These are phyloP conservation scores for Crotalaria pallida DNA, from an alignment of 306 rosid species.

Conservation along the genomic window DNA sequence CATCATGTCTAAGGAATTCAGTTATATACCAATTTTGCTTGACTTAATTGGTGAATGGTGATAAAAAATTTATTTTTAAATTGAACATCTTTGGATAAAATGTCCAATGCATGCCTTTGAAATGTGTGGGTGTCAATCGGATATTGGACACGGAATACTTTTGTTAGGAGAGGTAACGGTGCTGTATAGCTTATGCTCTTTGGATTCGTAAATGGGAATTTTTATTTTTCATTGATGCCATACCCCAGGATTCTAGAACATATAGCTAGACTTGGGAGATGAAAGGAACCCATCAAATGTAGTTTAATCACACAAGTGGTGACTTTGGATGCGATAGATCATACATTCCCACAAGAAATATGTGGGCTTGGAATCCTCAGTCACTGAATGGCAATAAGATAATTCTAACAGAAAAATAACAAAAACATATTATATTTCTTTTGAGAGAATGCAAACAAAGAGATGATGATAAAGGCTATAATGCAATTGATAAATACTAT, in stretches of 20 bases:
- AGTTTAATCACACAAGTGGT: conserved; percentile 18
- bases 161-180: too few relatives aligned
- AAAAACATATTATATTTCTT: conserved; percentile 50
- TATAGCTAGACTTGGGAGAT: neutral
- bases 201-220: too few relatives aligned
- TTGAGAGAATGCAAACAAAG: conserved; percentile 41
- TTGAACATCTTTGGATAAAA: too few relatives aligned
- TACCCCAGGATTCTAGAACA: neutral
- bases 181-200: too few relatives aligned
- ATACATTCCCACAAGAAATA: conserved; percentile 24
- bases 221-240: too few relatives aligned
- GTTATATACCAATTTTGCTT: too few relatives aligned
- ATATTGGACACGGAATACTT: too few relatives aligned
- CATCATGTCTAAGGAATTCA: too few relatives aligned
- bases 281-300: conserved; percentile 21
- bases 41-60: too few relatives aligned
- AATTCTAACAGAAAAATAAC: conserved; percentile 47
- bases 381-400: conserved; percentile 29
- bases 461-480: conserved; percentile 40
- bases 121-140: too few relatives aligned
- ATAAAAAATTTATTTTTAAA: too few relatives aligned
- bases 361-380: conserved; percentile 40
- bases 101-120: too few relatives aligned
- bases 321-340: conserved; percentile 29
- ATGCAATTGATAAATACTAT: conserved; percentile 23